Evolutionary conservation across 257 asterid species (phyloP), one percentile per base, ranked within the genome.

Genomic region (Gentiana dahurica): DNA sequence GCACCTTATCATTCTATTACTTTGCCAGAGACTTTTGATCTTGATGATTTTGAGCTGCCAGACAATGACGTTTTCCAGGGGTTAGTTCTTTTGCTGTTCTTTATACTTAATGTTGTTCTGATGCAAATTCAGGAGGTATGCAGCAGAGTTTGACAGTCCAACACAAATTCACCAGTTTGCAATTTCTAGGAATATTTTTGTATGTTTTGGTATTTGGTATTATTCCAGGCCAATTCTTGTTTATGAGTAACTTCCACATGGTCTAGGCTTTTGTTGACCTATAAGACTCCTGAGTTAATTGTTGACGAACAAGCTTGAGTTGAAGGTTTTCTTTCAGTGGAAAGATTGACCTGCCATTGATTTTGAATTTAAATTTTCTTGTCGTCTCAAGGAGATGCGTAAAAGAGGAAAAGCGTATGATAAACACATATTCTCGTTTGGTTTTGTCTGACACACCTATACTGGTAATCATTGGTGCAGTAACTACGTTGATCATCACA

Each of bases 1-100:
- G 99, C 99, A 8, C 99, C 99, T 39, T 92, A 92, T 71, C 91
- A 92, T 74, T 88, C 99, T 58, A 89, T 92, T 75, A 88, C 99
- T 38, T 72, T 92, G 80, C 99, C 99, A 1, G 99, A 92, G 77
- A 88, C 95, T 10, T 92, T 92, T 72, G 97, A 92, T 69, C 99
- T 92, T 58, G 99, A 92, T 78, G 97, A 88, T 77, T 92, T 92
- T 75, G 99, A 92, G 80, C 82, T 89, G 71, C 97, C 99, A 54
- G 99, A 92, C 67, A 92, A 68, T 80, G 99, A 92, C 54, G 70
- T 80, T 57, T 80, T 85, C 59, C 94, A 88, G 49, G 84, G 97
- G 99, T 88, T 59, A 61, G 97, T 77, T 71, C 55, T 10, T 5
- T 24, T 24, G 24, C 24, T 24, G 24, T 24, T 24, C 24, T 24